phyloP scores from a whole-genome alignment of 2,329 filamentous ascomycete species.

The Aspergillus aculeatus region DNA sequence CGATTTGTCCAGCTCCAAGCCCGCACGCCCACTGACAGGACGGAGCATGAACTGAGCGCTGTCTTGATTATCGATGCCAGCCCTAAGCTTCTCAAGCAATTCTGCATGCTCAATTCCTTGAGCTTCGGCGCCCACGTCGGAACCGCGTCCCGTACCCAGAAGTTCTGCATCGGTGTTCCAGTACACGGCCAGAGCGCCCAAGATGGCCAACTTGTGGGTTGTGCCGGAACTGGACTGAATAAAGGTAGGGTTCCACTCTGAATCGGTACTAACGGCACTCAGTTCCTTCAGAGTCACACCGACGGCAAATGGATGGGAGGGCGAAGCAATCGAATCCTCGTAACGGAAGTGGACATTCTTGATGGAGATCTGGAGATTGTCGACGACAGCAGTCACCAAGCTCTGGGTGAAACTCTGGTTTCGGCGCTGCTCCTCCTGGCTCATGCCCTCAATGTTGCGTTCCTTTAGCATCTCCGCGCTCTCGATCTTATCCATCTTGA shows the following conservation, averaged over 20 bases:
- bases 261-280: slow-evolving; percentile 93
- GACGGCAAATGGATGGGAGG: slow-evolving; percentile 90
- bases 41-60: slow-evolving; percentile 93
- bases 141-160: slow-evolving; percentile 77
- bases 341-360: slow-evolving; percentile 99
- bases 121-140: slow-evolving; percentile 56
- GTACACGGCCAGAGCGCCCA: slow-evolving; percentile 88
- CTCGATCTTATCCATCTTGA: slow-evolving; percentile 99
- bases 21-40: slow-evolving; percentile 91
- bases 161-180: slow-evolving; percentile 95
- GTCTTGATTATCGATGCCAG: slow-evolving; percentile 73
- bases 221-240: slow-evolving; percentile 80
- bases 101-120: slow-evolving; percentile 68
- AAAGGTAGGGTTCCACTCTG: slow-evolving; percentile 92
- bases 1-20: slow-evolving; percentile 92
- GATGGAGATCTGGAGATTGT: slow-evolving; percentile 95
- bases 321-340: slow-evolving; percentile 93
- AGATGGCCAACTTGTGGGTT: slow-evolving; percentile 89
- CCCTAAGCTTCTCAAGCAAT: slow-evolving; percentile 72
- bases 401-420: slow-evolving; percentile 97
- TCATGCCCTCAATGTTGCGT: slow-evolving; percentile 86
- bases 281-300: slow-evolving; percentile 93
- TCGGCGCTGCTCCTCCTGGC: slow-evolving; percentile 91
- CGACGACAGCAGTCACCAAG: slow-evolving; percentile 91
- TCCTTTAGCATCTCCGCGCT: slow-evolving; percentile 94